A percentile compares a stretch with the other conserved stretches of the same genome.
Evolutionary conservation across 2,329 filamentous ascomycete species (phyloP).

Genomic region (Pyrenophora seminiperda): DNA sequence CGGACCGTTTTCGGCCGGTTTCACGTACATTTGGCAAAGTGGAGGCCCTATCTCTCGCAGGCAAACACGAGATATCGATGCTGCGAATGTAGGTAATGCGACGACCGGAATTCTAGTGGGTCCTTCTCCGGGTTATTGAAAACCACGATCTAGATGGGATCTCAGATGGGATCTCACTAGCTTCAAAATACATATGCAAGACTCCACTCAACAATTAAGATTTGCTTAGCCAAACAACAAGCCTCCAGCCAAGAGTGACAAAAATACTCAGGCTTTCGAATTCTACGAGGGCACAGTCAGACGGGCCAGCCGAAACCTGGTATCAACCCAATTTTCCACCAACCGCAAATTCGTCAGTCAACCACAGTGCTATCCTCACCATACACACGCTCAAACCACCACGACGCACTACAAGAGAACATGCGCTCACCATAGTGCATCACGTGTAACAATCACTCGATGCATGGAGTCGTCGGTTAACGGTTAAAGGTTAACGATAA

Average conservation of each 20-base stretch:
- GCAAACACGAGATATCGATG: background rate
- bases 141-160: background rate
- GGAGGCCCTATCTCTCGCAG: background rate
- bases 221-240: constrained; percentile 9
- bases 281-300: background rate
- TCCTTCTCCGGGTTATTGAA: no score
- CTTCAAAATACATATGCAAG: background rate
- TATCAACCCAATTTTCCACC: constrained; percentile 1
- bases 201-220: constrained; percentile 1
- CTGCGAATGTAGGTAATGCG: no score
- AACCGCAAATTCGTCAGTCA: background rate
- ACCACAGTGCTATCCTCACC: background rate
- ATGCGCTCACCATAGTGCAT: no score
- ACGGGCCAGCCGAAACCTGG: constrained; percentile 7
- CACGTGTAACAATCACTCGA: background rate
- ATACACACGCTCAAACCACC: no score
- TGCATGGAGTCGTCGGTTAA: background rate
- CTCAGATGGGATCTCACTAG: background rate
- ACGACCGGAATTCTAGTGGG: no score
- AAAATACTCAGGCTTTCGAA: background rate
- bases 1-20: background rate
- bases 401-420: no score
- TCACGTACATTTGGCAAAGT: background rate
- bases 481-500: background rate
- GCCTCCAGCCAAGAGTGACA: constrained; percentile 8